Conservation (phyloP, 306 rosid species). For the Lathyrus oleraceus region DNA sequence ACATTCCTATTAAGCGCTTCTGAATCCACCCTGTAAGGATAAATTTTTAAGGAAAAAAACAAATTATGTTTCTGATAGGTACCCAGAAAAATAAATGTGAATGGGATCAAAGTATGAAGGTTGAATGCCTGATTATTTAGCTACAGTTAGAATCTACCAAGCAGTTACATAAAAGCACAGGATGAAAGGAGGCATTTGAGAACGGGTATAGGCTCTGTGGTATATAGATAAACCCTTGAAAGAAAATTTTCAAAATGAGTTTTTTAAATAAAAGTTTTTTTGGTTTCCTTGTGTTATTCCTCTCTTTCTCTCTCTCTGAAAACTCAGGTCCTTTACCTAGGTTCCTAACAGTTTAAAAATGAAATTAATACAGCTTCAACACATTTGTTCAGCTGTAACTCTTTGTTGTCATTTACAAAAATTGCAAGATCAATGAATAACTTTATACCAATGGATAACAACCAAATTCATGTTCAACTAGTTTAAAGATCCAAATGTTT, state of each 20-base stretch:
- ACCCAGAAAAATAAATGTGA: constrained; percentile 12
- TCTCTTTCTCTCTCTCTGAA: background rate
- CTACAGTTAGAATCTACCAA: constrained; percentile 4
- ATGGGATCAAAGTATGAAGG: background rate
- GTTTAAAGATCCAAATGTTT: constrained; percentile 15
- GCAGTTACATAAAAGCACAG: background rate
- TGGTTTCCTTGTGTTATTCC: background rate
- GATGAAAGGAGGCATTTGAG: background rate
- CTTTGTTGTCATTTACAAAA: constrained; percentile 15
- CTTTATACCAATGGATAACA: constrained; percentile 3
- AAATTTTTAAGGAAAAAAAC: constrained; percentile 14
- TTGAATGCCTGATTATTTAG: background rate
- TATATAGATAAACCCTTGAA: constrained; percentile 6
- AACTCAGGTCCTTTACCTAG: constrained; percentile 5
- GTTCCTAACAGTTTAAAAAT: constrained; percentile 10
- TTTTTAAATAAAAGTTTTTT: background rate
- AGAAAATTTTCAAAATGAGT: background rate
- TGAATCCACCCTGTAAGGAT: constrained; percentile 71
- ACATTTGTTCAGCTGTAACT: constrained; percentile 3
- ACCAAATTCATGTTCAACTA: background rate
- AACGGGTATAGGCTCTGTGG: background rate
- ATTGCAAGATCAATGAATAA: constrained; percentile 31
- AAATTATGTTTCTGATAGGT: background rate
- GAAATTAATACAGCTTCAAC: constrained; percentile 16
- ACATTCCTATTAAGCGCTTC: constrained; percentile 78